A percentile compares a stretch with the other conserved stretches of the same genome.
These are phyloP conservation scores for Picea glauca DNA, from an alignment of 75 land plant genomes.

Conservation along the genomic window DNA sequence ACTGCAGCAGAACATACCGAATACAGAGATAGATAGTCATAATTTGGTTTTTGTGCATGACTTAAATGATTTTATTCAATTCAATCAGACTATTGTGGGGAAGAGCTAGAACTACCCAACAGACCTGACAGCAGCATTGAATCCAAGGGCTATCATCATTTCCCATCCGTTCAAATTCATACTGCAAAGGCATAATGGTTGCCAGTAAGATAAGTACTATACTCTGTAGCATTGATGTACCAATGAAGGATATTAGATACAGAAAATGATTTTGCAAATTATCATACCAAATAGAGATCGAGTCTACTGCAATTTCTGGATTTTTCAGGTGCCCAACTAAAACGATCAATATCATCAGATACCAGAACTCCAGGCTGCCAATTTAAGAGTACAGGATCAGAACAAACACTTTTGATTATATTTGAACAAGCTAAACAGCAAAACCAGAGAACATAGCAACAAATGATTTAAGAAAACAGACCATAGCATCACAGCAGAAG, in stretches of 20 bases:
- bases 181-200: conserved; percentile 13
- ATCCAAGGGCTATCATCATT: conserved; percentile 51
- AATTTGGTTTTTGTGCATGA: background rate
- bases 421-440: no score
- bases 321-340: conserved; percentile 62
- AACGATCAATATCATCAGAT: conserved; percentile 53
- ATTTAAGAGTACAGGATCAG: background rate
- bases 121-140: conserved; percentile 72
- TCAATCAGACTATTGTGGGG: background rate
- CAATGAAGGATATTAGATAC: background rate
- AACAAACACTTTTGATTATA: background rate
- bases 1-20: conserved; percentile 10
- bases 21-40: background rate
- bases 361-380: conserved; percentile 86
- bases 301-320: conserved; percentile 66
- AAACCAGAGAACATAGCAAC: no score
- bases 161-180: conserved; percentile 28
- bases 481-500: conserved; percentile 28
- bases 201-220: background rate
- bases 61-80: background rate
- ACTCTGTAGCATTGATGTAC: background rate
- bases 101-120: background rate
- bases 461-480: background rate
- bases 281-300: conserved; percentile 71
- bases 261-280: background rate